Conservation (phyloP, 2,329 filamentous ascomycete genomes). For the Fusarium equiseti region DNA sequence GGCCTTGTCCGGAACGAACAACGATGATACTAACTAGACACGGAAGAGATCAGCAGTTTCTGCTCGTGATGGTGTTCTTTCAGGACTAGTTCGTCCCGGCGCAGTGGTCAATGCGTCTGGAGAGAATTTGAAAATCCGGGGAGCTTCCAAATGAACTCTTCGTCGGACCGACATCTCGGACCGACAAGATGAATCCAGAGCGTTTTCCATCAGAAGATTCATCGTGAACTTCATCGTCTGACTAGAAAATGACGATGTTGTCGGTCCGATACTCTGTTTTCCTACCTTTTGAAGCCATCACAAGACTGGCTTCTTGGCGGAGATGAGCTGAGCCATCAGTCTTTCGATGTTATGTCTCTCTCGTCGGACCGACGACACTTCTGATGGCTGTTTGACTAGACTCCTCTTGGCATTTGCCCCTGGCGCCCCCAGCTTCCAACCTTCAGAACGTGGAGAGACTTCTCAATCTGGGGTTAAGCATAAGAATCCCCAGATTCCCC, state of each 20-base stretch:
- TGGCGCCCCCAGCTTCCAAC: neutral
- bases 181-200: neutral
- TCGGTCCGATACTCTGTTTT: neutral
- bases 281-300: conserved; percentile 13
- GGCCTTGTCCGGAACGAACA: neutral
- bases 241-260: conserved; percentile 8
- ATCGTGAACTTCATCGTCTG: conserved; percentile 7
- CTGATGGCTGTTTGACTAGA: neutral
- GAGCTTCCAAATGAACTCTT: neutral
- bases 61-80: conserved; percentile 4
- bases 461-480: conserved; percentile 23
- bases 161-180: conserved; percentile 13
- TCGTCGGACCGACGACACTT: conserved; percentile 9
- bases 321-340: conserved; percentile 7
- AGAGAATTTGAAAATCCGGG: conserved; percentile 18
- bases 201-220: neutral
- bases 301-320: conserved; percentile 16
- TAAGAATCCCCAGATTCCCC: conserved; percentile 28
- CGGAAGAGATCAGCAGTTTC: neutral
- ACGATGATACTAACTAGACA: neutral
- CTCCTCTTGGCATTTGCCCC: conserved; percentile 7
- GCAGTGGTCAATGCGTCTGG: conserved; percentile 14
- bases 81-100: neutral
- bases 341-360: neutral
- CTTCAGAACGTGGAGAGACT: conserved; percentile 10